phyloP scores from a whole-genome alignment of 1,284 basidiomycete genomes.

The Peniophora sp. region DNA sequence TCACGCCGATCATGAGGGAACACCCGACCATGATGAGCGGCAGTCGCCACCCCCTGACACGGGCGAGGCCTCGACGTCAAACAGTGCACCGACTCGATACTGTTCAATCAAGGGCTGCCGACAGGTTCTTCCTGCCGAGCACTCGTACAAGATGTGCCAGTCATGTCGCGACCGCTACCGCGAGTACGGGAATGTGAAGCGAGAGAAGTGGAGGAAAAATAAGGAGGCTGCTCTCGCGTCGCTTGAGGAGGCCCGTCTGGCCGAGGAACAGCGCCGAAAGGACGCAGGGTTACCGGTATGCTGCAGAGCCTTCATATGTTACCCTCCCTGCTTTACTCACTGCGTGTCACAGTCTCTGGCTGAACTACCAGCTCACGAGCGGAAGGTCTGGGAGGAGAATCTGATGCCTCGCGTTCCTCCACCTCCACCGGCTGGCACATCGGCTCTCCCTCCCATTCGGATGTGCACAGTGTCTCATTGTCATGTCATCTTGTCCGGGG shows the following conservation, averaged over 20 bases:
- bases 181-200: slow-evolving; percentile 45
- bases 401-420: slow-evolving; percentile 9
- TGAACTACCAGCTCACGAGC: slow-evolving; percentile 10
- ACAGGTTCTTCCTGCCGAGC: slow-evolving; percentile 27
- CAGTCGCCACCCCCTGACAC: too few species aligned
- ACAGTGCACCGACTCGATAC: slow-evolving; percentile 21
- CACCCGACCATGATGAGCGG: too few species aligned
- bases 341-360: slow-evolving; percentile 7
- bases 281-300: slow-evolving; percentile 25
- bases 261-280: slow-evolving; percentile 31
- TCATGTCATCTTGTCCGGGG: slow-evolving; percentile 37
- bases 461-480: slow-evolving; percentile 56
- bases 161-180: slow-evolving; percentile 42
- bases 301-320: background rate
- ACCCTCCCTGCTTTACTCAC: background rate
- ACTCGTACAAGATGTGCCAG: slow-evolving; percentile 49
- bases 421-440: slow-evolving; percentile 5
- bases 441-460: slow-evolving; percentile 24
- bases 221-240: slow-evolving; percentile 35
- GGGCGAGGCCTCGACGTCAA: background rate
- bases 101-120: slow-evolving; percentile 53
- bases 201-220: slow-evolving; percentile 44
- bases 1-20: background rate
- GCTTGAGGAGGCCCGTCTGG: slow-evolving; percentile 25
- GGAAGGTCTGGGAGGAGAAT: slow-evolving; percentile 13